Evolutionary conservation across 2,329 filamentous ascomycete species (phyloP).

Genomic region (Trichoderma sp.): DNA sequence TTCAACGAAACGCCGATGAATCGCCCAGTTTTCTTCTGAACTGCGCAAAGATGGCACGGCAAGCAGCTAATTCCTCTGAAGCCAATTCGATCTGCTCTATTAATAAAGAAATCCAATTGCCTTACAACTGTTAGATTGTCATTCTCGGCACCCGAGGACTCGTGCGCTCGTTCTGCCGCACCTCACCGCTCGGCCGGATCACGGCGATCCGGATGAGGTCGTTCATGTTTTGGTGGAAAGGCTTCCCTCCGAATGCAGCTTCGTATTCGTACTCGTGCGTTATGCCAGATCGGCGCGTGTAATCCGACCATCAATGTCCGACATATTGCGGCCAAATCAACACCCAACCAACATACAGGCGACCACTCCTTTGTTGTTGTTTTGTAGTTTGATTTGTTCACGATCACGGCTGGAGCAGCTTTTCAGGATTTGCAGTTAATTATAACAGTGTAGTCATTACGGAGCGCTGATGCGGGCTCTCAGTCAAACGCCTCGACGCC

Average conservation of each 20-base stretch:
- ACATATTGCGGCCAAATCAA: too few relatives aligned
- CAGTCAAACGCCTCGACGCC: conserved; percentile 18
- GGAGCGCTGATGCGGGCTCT: conserved; percentile 1
- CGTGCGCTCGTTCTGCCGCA: conserved; percentile 26
- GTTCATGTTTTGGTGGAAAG: conserved; percentile 14
- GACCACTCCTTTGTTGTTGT: not conserved
- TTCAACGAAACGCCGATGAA: not conserved
- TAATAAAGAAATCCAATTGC: not conserved
- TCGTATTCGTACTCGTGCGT: conserved; percentile 15
- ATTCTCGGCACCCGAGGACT: not conserved
- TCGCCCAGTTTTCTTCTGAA: not conserved
- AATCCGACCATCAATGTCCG: not conserved
- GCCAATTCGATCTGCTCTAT: not conserved
- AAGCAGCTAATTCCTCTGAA: not conserved
- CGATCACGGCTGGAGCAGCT: not conserved
- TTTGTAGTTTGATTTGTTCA: not conserved
- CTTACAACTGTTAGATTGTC: not conserved
- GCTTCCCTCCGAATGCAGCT: not conserved
- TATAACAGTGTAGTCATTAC: conserved; percentile 6
- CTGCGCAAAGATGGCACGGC: not conserved
- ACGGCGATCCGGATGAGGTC: conserved; percentile 28
- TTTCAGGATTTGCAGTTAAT: not conserved
- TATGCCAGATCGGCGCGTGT: too few relatives aligned
- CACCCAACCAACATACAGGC: not conserved
- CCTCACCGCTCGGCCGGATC: conserved; percentile 31